Evolutionary conservation across 2,329 filamentous ascomycete genomes (phyloP).

Genomic region (Scortechinia acanthostroma): DNA sequence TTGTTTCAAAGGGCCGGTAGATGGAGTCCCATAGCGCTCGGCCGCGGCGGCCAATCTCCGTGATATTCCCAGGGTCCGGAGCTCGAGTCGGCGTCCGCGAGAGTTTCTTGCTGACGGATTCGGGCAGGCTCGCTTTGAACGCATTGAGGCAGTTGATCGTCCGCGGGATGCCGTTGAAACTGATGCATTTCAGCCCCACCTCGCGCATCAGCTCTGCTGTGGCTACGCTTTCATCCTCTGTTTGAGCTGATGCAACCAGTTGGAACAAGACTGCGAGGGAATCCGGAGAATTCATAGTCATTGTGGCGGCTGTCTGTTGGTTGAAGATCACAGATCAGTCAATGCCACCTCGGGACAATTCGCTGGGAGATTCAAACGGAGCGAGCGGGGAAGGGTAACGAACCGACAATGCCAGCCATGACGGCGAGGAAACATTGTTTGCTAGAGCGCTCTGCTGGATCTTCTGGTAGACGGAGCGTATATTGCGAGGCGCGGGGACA

Average conservation of each 20-base stretch:
- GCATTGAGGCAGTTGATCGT: slow-evolving; percentile 76
- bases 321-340: slow-evolving; percentile 5
- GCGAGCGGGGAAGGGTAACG: slow-evolving; percentile 4
- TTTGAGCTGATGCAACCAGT: slow-evolving; percentile 26
- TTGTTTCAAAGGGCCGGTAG: slow-evolving; percentile 68
- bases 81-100: slow-evolving; percentile 46
- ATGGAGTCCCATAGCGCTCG: slow-evolving; percentile 67
- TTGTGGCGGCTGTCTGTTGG: slow-evolving; percentile 68
- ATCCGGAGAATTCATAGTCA: slow-evolving; percentile 80
- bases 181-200: slow-evolving; percentile 70
- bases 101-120: slow-evolving; percentile 41
- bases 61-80: slow-evolving; percentile 42
- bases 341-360: neutral
- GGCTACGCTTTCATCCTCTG: slow-evolving; percentile 8
- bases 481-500: slow-evolving; percentile 53
- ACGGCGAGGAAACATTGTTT: slow-evolving; percentile 53
- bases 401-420: slow-evolving; percentile 50
- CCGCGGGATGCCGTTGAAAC: slow-evolving; percentile 75
- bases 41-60: slow-evolving; percentile 47
- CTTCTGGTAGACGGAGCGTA: slow-evolving; percentile 54
- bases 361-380: neutral
- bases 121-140: slow-evolving; percentile 58
- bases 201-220: slow-evolving; percentile 70
- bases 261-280: slow-evolving; percentile 59
- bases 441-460: slow-evolving; percentile 56